Conservation (phyloP, 345 rosid genomes). For the Rubroshorea leprosula region DNA sequence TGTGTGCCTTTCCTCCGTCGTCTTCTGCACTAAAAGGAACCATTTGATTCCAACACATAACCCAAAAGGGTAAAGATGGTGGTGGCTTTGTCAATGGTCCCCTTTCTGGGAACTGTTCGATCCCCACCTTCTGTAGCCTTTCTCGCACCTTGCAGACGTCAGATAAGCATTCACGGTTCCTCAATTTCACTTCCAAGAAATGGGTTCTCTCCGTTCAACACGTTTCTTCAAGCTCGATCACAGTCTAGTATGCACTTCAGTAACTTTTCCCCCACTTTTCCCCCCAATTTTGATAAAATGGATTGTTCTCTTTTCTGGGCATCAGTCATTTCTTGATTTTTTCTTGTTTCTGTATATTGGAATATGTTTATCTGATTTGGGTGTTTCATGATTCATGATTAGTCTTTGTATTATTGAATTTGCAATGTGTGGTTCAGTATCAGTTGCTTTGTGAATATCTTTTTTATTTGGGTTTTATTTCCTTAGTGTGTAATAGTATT, state of each 20-base stretch:
- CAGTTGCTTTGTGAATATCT: background rate
- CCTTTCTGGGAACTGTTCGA: slow-evolving; percentile 41
- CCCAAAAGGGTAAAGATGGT: background rate
- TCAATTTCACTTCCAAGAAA: slow-evolving; percentile 23
- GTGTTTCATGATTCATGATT: background rate
- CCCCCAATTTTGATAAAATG: background rate
- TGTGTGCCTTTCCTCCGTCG: background rate
- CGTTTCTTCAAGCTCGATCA: slow-evolving; percentile 44
- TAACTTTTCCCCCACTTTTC: background rate
- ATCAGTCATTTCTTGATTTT: background rate
- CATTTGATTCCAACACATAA: background rate
- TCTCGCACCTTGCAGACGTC: slow-evolving; percentile 35
- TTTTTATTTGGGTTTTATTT: background rate
- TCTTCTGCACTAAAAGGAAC: background rate
- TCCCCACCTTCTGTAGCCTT: slow-evolving; percentile 25
- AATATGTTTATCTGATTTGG: background rate
- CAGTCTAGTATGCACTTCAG: slow-evolving; percentile 48
- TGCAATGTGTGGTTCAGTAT: background rate
- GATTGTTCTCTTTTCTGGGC: slow-evolving; percentile 4
- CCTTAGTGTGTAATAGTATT: slow-evolving; percentile 1
- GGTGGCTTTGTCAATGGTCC: slow-evolving; percentile 35
- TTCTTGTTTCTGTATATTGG: background rate
- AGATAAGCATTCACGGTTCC: slow-evolving; percentile 23
- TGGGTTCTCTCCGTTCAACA: slow-evolving; percentile 39
- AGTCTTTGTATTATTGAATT: background rate